phyloP scores from a whole-genome alignment of 202 grass and related monocot genomes.

The Alloteropsis angusta region DNA sequence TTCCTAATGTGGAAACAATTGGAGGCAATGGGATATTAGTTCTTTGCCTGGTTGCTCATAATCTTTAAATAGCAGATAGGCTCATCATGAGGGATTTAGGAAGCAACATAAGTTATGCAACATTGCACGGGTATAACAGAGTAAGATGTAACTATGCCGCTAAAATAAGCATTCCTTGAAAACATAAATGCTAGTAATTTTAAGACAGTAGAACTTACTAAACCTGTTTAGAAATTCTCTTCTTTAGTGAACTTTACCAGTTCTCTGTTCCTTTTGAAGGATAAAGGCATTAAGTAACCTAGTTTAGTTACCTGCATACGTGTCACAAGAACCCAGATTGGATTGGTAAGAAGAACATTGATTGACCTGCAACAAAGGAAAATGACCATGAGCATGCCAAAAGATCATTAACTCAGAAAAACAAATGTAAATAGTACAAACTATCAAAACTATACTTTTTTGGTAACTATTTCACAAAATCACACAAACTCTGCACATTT shows the following conservation, averaged over 20 bases:
- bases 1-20: neutral
- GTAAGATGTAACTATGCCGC: neutral
- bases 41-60: neutral
- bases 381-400: slow-evolving; percentile 10
- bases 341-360: slow-evolving; percentile 94
- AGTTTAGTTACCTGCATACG: slow-evolving; percentile 86
- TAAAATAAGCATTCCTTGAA: neutral
- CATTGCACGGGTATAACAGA: neutral
- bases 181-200: neutral
- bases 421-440: neutral
- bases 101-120: neutral
- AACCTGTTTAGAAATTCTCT: neutral
- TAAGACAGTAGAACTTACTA: neutral
- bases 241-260: neutral
- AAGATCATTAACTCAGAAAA: neutral
- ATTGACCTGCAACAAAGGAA: slow-evolving; percentile 53
- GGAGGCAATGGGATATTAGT: neutral
- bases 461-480: neutral
- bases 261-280: neutral
- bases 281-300: neutral
- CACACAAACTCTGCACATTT: neutral
- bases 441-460: neutral
- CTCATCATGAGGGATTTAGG: neutral
- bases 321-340: slow-evolving; percentile 97
- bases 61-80: neutral